Percentiles rank a stretch among this genome's conserved stretches.
Evolutionary conservation across 176 grass and related monocot species (phyloP).

Genomic region (Aegilops umbellulata): DNA sequence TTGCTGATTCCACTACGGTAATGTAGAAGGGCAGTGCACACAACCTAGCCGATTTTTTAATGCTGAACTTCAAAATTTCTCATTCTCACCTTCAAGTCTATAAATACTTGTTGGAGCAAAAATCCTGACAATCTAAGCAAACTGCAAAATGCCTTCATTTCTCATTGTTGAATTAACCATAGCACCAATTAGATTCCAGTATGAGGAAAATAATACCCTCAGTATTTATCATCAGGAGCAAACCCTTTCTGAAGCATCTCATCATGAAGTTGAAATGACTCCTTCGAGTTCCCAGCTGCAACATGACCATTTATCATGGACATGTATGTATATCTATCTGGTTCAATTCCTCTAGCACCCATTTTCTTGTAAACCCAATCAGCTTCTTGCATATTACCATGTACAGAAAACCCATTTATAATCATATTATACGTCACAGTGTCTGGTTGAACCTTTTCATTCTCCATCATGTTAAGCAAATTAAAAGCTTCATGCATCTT

Average conservation of each 20-base stretch:
- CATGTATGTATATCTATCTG: conserved; percentile 89
- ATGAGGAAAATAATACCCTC: conserved; percentile 20
- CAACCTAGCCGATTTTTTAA: not conserved
- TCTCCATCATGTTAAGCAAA: conserved; percentile 80
- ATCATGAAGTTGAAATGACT: conserved; percentile 85
- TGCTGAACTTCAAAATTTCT: conserved; percentile 15
- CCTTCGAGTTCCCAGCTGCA: conserved; percentile 67
- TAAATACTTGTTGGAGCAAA: not conserved
- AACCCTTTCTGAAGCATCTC: conserved; percentile 92
- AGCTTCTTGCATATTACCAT: conserved; percentile 69
- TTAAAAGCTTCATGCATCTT: conserved; percentile 64
- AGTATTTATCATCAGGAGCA: conserved; percentile 89
- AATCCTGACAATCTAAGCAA: not conserved
- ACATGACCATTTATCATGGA: conserved; percentile 85
- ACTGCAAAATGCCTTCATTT: not conserved
- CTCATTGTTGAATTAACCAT: not conserved
- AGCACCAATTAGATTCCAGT: not conserved
- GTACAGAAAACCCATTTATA: conserved; percentile 64
- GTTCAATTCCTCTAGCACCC: conserved; percentile 50
- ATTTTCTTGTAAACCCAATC: conserved; percentile 75
- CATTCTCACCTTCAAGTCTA: conserved; percentile 23
- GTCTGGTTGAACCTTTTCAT: conserved; percentile 62
- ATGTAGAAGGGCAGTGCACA: not conserved
- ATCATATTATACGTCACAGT: conserved; percentile 80
- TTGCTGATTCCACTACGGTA: not conserved